These are phyloP conservation scores for Lithocarpus polystachyus DNA, from an alignment of 306 rosid genomes.

Conservation along the genomic window DNA sequence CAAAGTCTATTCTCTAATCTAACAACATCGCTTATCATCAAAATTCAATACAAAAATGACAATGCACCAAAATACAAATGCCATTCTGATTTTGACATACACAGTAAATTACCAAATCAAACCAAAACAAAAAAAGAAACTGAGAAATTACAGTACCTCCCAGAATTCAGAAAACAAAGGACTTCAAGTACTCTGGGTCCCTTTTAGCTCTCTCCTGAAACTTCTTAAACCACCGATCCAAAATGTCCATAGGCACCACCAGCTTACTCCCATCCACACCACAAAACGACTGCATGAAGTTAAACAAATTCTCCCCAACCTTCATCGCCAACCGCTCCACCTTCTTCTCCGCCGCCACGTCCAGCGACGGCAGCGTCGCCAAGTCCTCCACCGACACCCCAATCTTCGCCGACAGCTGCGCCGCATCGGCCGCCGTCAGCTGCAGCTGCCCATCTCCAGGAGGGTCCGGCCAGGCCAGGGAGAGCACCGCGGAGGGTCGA, in stretches of 20 bases:
- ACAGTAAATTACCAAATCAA: too few species aligned
- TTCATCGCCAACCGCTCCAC: conserved; percentile 76
- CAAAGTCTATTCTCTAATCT: too few species aligned
- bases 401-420: conserved; percentile 70
- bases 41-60: background rate
- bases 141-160: background rate
- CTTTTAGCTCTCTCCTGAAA: conserved; percentile 80
- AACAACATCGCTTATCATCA: too few species aligned
- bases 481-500: conserved; percentile 77
- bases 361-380: conserved; percentile 80
- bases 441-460: conserved; percentile 46
- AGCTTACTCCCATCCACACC: conserved; percentile 81
- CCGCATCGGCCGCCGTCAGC: conserved; percentile 60
- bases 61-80: background rate
- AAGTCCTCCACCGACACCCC: conserved; percentile 89
- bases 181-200: conserved; percentile 79
- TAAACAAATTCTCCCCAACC: conserved; percentile 85
- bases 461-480: conserved; percentile 76
- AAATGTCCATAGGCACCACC: conserved; percentile 89
- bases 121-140: background rate
- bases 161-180: conserved; percentile 46
- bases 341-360: conserved; percentile 60
- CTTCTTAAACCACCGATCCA: conserved; percentile 93
- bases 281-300: conserved; percentile 91
- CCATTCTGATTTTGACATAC: background rate